A percentile compares a stretch with the other conserved stretches of the same genome.
These are phyloP conservation scores for Primulina eburnea DNA, from an alignment of 257 asterid genomes.

Conservation along the genomic window DNA sequence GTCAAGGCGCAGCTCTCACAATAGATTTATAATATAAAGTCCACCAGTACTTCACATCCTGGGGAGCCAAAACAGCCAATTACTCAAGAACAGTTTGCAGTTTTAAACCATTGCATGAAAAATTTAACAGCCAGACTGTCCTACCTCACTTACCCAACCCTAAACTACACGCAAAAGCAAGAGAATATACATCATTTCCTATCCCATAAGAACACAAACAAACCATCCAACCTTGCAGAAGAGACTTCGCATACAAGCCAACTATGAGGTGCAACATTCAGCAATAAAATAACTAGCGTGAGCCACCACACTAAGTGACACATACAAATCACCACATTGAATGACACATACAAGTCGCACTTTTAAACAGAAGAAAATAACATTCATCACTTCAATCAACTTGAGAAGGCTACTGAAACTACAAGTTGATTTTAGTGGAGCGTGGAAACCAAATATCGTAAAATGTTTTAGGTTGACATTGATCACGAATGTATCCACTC, in stretches of 20 bases:
- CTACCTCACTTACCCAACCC: not conserved
- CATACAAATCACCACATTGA: not conserved
- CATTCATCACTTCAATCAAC: slow-evolving; percentile 12
- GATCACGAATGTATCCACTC: not conserved
- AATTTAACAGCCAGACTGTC: not conserved
- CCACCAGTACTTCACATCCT: not conserved
- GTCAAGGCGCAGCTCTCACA: not conserved
- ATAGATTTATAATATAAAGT: too few relatives aligned
- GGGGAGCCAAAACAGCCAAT: too few relatives aligned
- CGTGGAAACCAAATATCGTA: not conserved
- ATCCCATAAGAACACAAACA: not conserved
- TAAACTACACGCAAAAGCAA: not conserved
- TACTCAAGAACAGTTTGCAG: not conserved
- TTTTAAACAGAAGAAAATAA: slow-evolving; percentile 3
- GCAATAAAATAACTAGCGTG: not conserved
- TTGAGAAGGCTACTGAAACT: slow-evolving; percentile 9
- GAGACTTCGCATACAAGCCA: slow-evolving; percentile 4
- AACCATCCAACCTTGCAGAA: not conserved
- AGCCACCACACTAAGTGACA: not conserved
- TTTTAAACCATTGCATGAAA: not conserved
- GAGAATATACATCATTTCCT: not conserved
- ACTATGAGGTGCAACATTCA: slow-evolving; percentile 9
- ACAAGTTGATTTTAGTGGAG: not conserved
- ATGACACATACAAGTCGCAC: not conserved
- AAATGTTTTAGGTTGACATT: slow-evolving; percentile 5